phyloP scores from a whole-genome alignment of 1,139 yeast species.

The Ogataea hybrid region DNA sequence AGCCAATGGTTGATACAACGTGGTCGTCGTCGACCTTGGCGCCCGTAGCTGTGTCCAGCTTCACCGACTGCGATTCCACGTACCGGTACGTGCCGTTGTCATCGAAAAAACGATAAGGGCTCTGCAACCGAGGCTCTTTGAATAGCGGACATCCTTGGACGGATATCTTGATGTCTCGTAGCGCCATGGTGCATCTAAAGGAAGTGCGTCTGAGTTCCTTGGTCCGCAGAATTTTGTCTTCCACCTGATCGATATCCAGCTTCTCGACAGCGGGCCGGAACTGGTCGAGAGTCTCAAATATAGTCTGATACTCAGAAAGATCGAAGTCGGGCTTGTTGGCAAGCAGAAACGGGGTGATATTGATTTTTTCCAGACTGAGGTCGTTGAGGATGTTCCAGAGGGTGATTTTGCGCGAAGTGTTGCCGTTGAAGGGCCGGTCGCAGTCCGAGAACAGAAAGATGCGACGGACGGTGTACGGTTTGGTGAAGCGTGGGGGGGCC shows the following conservation, averaged over 20 bases:
- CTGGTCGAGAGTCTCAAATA: conserved; percentile 23
- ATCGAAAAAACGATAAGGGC: conserved; percentile 47
- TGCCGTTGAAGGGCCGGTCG: conserved; percentile 47
- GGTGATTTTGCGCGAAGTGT: conserved; percentile 35
- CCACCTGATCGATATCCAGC: conserved; percentile 45
- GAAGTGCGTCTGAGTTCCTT: conserved; percentile 62
- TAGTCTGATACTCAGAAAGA: conserved; percentile 51
- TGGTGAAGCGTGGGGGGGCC: conserved; percentile 31
- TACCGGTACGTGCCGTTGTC: conserved; percentile 50
- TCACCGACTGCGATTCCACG: conserved; percentile 49
- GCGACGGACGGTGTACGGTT: conserved; percentile 39
- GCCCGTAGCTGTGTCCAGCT: conserved; percentile 41
- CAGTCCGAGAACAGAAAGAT: conserved; percentile 60
- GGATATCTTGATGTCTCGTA: conserved; percentile 58
- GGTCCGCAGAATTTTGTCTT: conserved; percentile 49
- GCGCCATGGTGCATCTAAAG: conserved; percentile 57
- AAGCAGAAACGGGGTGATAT: conserved; percentile 65
- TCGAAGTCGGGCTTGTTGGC: conserved; percentile 44
- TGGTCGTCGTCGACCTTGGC: conserved; percentile 39
- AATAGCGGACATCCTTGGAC: conserved; percentile 71
- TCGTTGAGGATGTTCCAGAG: conserved; percentile 63
- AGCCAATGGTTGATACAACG: conserved; percentile 36
- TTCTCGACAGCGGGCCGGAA: conserved; percentile 36
- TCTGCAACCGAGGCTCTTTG: conserved; percentile 49
- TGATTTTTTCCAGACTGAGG: conserved; percentile 48